Base-by-base conservation (phyloP, 2,329 filamentous ascomycete genomes). In the Plenodomus tracheiphilus region DNA sequence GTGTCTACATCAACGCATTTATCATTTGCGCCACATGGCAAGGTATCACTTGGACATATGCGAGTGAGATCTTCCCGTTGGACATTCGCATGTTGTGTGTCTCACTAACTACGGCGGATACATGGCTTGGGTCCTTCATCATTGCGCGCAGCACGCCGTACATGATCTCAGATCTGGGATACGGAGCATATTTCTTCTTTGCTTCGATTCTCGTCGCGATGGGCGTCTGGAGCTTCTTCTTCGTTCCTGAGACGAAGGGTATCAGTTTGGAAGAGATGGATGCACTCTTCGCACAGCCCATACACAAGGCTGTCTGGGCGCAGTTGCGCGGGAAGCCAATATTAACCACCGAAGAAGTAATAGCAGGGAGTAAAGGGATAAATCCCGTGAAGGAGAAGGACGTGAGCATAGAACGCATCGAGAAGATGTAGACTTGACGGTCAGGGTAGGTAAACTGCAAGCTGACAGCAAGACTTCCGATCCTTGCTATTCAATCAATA, bases 1-100 rank as follows among this genome's bases (percentile, higher is more conserved):
- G 79, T 61, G 77, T 83, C 19, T 82, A 82, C 69, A 68, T 82
- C 1, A 82, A 81, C 53, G 79, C 75, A 1, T 73, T 81, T 38
- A 81, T 81, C 54, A 81, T 80, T 40, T 79, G 72, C 42, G 71
- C 73, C 1, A 74, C 72, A 1, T 76, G 74, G 74, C 72, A 75
- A 41, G 70, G 67, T 1, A 73, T 74, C 11, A 69, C 71, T 1
- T 75, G 70, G 69, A 75, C 76, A 0, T 77, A 78, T 44, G 74
- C 74, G 8, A 75, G 76, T 2, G 79, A 81, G 53, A 79, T 80
- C 44, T 81, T 79, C 53, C 71, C 70, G 0, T 58, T 74, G 17
- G 69, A 74, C 34, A 74, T 76, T 43, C 64, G 72, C 21, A 71
- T 73, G 67, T 56, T 74, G 0, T 73, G 71, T 44, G 70, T 74